These are phyloP conservation scores for Skeletonema potamos DNA, from an alignment of 108 stramenopile species.

Conservation along the genomic window DNA sequence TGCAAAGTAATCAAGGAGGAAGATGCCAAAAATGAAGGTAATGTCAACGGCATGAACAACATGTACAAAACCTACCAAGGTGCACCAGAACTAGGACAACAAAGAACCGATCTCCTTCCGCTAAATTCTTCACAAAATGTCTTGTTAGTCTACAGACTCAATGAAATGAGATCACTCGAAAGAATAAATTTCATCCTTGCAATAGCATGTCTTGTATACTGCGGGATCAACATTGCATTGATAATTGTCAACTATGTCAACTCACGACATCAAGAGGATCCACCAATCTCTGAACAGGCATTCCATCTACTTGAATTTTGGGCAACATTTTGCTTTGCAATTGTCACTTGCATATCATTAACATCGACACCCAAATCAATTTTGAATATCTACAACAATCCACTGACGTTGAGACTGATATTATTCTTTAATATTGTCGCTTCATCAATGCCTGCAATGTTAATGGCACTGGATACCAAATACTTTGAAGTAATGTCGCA, in stretches of 20 bases:
- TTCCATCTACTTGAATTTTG: slow-evolving; percentile 50
- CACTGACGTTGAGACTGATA: slow-evolving; percentile 25
- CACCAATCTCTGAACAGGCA: slow-evolving; percentile 15
- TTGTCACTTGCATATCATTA: slow-evolving; percentile 18
- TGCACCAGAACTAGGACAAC: background rate
- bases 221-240: slow-evolving; percentile 35
- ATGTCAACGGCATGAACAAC: background rate
- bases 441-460: slow-evolving; percentile 28
- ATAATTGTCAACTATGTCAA: slow-evolving; percentile 29
- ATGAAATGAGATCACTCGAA: slow-evolving; percentile 24
- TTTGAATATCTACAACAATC: slow-evolving; percentile 22
- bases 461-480: slow-evolving; percentile 25
- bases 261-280: background rate
- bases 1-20: background rate
- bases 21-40: background rate
- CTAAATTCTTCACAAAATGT: slow-evolving; percentile 23
- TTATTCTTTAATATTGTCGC: slow-evolving; percentile 51
- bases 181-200: slow-evolving; percentile 26
- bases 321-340: slow-evolving; percentile 32
- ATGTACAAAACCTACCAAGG: background rate
- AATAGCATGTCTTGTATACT: slow-evolving; percentile 18
- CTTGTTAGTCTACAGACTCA: slow-evolving; percentile 20
- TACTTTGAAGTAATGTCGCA: slow-evolving; percentile 39
- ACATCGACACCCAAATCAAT: slow-evolving; percentile 39
- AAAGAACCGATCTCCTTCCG: too few relatives aligned